These are phyloP conservation scores for Candida hungchunana DNA, from an alignment of 805 yeast genomes.

Conservation along the genomic window DNA sequence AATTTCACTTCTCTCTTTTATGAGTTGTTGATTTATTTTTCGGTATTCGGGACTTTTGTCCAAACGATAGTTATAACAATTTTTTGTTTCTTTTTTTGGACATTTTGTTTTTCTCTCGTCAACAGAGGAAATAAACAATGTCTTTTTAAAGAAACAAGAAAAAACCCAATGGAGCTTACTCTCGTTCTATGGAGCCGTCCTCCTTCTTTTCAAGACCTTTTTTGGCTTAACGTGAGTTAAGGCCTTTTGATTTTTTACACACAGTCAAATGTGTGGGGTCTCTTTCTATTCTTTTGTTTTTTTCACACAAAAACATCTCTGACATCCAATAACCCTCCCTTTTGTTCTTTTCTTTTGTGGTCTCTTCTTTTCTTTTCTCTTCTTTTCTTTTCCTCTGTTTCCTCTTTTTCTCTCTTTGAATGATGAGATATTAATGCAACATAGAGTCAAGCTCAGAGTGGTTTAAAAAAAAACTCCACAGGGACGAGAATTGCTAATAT, in stretches of 20 bases:
- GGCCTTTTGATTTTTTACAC: constrained; percentile 31
- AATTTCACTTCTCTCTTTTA: constrained; percentile 6
- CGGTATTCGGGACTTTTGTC: constrained; percentile 58
- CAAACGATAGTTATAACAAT: constrained; percentile 76
- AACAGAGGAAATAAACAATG: constrained; percentile 4
- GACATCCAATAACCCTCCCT: constrained; percentile 5
- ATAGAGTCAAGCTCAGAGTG: constrained; percentile 91
- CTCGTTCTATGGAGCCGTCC: constrained; percentile 57
- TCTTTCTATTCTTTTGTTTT: constrained; percentile 11
- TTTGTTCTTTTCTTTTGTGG: no score
- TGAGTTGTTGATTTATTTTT: constrained; percentile 29
- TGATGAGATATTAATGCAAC: constrained; percentile 80
- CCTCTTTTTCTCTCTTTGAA: constrained; percentile 12
- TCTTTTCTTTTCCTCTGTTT: neutral
- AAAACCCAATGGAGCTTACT: constrained; percentile 87
- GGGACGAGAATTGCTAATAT: constrained; percentile 69
- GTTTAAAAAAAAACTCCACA: constrained; percentile 28
- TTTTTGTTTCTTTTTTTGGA: no score
- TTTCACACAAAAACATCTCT: no score
- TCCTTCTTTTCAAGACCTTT: constrained; percentile 17
- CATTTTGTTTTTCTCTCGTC: no score
- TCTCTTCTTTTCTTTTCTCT: neutral
- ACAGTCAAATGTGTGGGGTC: constrained; percentile 68
- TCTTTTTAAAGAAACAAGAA: neutral
- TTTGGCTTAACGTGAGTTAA: constrained; percentile 2